Base-by-base conservation (phyloP, 2,329 filamentous ascomycete species). In the Coleophoma eucalyptorum region DNA sequence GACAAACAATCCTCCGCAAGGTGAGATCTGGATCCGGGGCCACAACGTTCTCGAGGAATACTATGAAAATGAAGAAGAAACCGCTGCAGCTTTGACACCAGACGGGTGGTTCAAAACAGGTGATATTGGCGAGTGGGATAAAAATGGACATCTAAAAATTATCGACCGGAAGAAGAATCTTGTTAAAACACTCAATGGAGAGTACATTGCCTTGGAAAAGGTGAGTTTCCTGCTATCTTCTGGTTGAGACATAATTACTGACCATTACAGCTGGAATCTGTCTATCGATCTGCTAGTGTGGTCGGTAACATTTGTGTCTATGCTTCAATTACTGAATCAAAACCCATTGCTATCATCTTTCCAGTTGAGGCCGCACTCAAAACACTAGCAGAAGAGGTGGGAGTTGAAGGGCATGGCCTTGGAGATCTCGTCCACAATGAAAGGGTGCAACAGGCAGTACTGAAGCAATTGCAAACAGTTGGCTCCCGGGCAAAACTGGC, bases 171-270 rank as follows among this genome's bases (percentile, higher is more conserved):
- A 92, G 83, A 93, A 93, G 83, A 93, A 93, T 71, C 71, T 94
- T 58, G 89, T 97, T 69, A 97, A 97, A 83, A 92, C 94, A 55
- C 81, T 90, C 56, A 90, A 91, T 54, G 93, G 93, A 59, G 93
- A 97, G 77, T 97, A 97, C 72, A 95, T 97, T 69, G 93, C 93
- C 19, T 80, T 97, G 6, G 93, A 97, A 75, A 97, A 92, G 65
- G 65, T 58, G 53, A 37, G 32, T 50, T 50, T 18, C 59, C 46
- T 10, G 34, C 65, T 31, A 61, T 61, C 41, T 35, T 11, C 12
- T 2, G 16, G 56, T 55, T 21, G 50, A 7, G 26, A 5, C 26
- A 26, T 5, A 6, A 26, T 7, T 26, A 26, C 26, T 26, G 6
- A 26, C 26, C 58, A 15, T 68, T 72, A 56, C 65, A 74, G 77